Base-by-base conservation (phyloP, 345 rosid species). In the Camelina neglecta region DNA sequence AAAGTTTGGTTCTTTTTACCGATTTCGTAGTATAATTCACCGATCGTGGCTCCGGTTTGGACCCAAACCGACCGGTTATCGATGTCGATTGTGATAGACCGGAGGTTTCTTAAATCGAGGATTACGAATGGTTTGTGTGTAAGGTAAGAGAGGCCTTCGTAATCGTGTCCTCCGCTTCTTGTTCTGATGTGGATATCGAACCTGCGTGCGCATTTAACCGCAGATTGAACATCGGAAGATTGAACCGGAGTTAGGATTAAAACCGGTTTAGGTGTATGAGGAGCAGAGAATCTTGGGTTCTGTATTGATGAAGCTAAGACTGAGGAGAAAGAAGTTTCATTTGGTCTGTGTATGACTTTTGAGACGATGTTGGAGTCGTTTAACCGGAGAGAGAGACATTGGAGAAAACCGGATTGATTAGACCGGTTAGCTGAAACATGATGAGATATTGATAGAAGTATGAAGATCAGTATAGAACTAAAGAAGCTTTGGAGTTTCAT, bases 121-220 rank as follows among this genome's bases (percentile, higher is more conserved):
- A 87, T 44, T 21, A 87, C 13, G 57, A 85, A 88, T 0, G 93
- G 85, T 2, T 60, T 69, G n/a, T 55, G 39, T 1, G 90, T 82
- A 7, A 67, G 57, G 64, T 87, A 85, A 0, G 96, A 90, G 39
- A 86, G 79, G 33, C 90, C 96, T 51, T 86, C 96, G 49, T 81
- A 88, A 38, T 88, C 92, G 66, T 88, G 92, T 53, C 96, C 96
- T 2, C 96, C 96, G 62, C 96, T 87, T 11, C 93, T 79, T 54
- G 85, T 85, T 62, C 84, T 85, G 36, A 88, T n/a, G 45, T 83
- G 85, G 35, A 84, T 65, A 26, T 67, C 79, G 35, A 18, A 66
- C 69, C 36, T 33, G 57, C 72, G 81, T 71, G 72, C 83, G 51
- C 73, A 88, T 82, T 44, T 75, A 36, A 90, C 74, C 26, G 89